Percentiles rank a stretch among this genome's conserved stretches.
Evolutionary conservation across 148 eudicot species (phyloP).

Genomic region (Nepenthes gracilis): DNA sequence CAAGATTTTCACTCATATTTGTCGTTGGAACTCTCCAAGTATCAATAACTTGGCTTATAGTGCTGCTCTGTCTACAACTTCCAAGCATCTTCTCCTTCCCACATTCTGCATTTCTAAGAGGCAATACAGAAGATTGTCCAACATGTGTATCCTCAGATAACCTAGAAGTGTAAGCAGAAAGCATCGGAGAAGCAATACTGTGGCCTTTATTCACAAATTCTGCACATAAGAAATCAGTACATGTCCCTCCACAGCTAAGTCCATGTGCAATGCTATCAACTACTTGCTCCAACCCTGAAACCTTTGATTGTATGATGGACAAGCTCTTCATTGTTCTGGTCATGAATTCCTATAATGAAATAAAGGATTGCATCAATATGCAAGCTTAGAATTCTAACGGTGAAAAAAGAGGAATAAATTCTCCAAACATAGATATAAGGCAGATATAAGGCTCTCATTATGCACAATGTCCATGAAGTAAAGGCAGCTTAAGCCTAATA

Average conservation of each 20-base stretch:
- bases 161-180: conserved; percentile 61
- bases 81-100: conserved; percentile 32
- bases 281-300: conserved; percentile 54
- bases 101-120: conserved; percentile 20
- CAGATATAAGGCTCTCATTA: not conserved
- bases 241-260: conserved; percentile 28
- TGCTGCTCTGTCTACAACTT: conserved; percentile 27
- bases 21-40: conserved; percentile 27
- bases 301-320: conserved; percentile 57
- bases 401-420: too few species aligned
- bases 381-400: too few species aligned
- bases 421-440: too few species aligned
- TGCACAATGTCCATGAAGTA: not conserved
- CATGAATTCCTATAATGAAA: conserved; percentile 52
- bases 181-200: conserved; percentile 43
- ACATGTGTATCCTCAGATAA: conserved; percentile 37
- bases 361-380: not conserved
- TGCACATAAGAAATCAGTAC: conserved; percentile 23
- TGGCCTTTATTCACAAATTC: conserved; percentile 34
- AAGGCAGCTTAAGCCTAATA: not conserved
- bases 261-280: conserved; percentile 49
- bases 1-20: conserved; percentile 28
- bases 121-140: conserved; percentile 24
- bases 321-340: conserved; percentile 46
- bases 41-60: conserved; percentile 18